A percentile compares a stretch with the other conserved stretches of the same genome.
Conservation (phyloP, 2,329 filamentous ascomycete species). For the Tolypocladium amazonense region DNA sequence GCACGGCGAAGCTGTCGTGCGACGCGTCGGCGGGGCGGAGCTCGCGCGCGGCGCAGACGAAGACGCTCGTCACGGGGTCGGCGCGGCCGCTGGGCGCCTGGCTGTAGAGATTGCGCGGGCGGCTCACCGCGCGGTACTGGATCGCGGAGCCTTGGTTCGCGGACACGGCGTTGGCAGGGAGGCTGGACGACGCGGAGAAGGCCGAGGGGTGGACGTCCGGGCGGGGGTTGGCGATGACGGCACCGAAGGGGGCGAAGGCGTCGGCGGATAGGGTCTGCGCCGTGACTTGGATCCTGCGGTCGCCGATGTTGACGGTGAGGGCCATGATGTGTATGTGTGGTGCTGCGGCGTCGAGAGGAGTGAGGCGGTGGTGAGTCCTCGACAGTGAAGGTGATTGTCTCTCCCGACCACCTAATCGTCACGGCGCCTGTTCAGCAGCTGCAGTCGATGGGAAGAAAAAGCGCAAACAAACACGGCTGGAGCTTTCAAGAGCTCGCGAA, state of each 20-base stretch:
- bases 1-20: slow-evolving; percentile 42
- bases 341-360: background rate
- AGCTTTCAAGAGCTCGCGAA: too few species aligned
- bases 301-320: slow-evolving; percentile 13
- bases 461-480: too few species aligned
- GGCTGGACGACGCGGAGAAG: slow-evolving; percentile 18
- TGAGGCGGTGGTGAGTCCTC: background rate
- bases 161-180: slow-evolving; percentile 40
- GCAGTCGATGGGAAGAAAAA: too few species aligned
- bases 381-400: too few species aligned
- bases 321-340: too few species aligned
- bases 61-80: slow-evolving; percentile 71
- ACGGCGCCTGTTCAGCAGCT: background rate
- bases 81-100: slow-evolving; percentile 45
- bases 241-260: slow-evolving; percentile 70
- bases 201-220: slow-evolving; percentile 40
- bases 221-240: slow-evolving; percentile 67
- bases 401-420: too few species aligned
- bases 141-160: slow-evolving; percentile 83
- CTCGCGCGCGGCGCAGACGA: slow-evolving; percentile 53
- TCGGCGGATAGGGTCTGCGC: slow-evolving; percentile 56
- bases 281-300: slow-evolving; percentile 27
- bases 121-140: slow-evolving; percentile 76
- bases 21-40: slow-evolving; percentile 9
- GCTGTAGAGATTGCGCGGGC: slow-evolving; percentile 60